phyloP scores from a whole-genome alignment of 1,139 yeast genomes.

The Blastobotrys indianensis region DNA sequence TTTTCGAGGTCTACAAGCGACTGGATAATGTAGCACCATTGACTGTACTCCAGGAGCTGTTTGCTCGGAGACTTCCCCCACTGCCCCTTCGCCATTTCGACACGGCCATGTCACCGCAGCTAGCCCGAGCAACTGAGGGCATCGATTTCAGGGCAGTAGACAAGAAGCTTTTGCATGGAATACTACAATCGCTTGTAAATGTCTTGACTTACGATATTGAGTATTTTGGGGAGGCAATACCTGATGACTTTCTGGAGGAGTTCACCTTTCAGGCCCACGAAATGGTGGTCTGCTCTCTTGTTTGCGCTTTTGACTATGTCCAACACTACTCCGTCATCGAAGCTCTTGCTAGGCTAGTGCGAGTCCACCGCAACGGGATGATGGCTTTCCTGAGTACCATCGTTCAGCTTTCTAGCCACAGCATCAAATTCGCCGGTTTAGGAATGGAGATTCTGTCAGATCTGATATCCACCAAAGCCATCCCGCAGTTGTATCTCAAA shows the following conservation, averaged over 20 bases:
- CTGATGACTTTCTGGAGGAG: neutral
- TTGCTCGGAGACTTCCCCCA: slow-evolving; percentile 6
- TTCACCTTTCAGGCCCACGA: neutral
- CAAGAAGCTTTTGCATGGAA: neutral
- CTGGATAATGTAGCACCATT: neutral
- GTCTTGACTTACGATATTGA: neutral
- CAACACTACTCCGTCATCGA: neutral
- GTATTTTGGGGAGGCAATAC: neutral
- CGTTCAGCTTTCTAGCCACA: neutral
- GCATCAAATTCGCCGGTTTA: slow-evolving; percentile 6
- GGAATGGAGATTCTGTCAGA: neutral
- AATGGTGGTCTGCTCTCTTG: neutral
- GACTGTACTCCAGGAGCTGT: neutral
- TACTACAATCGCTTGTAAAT: slow-evolving; percentile 3
- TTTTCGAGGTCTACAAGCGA: slow-evolving; percentile 1
- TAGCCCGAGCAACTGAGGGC: neutral
- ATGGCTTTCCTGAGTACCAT: neutral
- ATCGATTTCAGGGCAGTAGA: neutral
- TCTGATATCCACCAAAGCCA: neutral
- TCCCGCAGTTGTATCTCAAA: neutral
- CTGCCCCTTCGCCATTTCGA: slow-evolving; percentile 8
- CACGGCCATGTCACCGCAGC: neutral
- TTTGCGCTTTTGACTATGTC: neutral
- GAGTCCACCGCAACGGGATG: slow-evolving; percentile 1
- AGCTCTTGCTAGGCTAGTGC: neutral